Percentiles rank a stretch among this genome's conserved stretches.
Conservation (phyloP, 345 rosid species). For the Eucalyptus coolabah region DNA sequence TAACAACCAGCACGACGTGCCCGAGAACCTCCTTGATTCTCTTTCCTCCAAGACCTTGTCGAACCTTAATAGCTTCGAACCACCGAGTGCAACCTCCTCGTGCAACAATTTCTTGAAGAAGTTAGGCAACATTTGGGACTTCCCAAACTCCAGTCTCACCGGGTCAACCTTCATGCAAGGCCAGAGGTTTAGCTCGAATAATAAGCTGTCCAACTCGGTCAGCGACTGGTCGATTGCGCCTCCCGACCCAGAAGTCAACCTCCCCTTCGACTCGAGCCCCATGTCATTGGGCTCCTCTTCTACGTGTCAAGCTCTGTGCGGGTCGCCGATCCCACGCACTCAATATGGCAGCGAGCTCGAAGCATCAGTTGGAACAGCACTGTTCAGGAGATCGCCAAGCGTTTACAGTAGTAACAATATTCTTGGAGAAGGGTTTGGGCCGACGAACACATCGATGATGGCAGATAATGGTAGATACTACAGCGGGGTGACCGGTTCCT, state of each 20-base stretch:
- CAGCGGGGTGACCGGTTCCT: neutral
- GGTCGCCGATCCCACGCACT: neutral
- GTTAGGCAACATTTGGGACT: constrained; percentile 17
- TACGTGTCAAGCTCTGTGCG: neutral
- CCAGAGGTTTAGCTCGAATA: constrained; percentile 17
- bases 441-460: neutral
- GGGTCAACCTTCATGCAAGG: neutral
- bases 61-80: constrained; percentile 19
- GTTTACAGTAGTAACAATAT: neutral
- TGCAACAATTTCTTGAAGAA: constrained; percentile 17
- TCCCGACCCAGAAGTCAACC: constrained; percentile 31
- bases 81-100: constrained; percentile 6
- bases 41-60: constrained; percentile 43
- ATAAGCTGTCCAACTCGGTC: constrained; percentile 36
- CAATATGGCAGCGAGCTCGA: neutral
- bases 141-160: constrained; percentile 7
- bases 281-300: constrained; percentile 1
- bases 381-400: neutral
- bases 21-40: constrained; percentile 38
- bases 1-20: constrained; percentile 20
- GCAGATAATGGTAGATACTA: constrained; percentile 10
- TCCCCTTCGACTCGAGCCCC: constrained; percentile 19
- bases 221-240: constrained; percentile 71
- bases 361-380: neutral
- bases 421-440: constrained; percentile 5